These are phyloP conservation scores for Pestalotiopsis sp. DNA, from an alignment of 2,329 filamentous ascomycete genomes.

Conservation along the genomic window DNA sequence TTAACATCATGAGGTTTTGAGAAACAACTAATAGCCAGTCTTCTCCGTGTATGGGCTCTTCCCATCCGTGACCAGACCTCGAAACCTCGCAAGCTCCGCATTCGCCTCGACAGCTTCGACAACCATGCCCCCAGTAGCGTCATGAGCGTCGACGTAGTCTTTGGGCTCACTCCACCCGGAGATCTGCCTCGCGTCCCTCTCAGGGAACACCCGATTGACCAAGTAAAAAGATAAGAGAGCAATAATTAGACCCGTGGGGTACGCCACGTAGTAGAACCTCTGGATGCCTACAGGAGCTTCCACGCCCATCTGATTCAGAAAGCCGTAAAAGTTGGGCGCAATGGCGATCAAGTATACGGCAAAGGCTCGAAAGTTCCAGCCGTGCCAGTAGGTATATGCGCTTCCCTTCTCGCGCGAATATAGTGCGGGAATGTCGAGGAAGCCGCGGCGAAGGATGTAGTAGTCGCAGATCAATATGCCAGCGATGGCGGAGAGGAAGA, in stretches of 20 bases:
- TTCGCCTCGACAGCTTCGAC: not conserved
- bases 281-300: constrained; percentile 34
- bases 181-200: constrained; percentile 17
- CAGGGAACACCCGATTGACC: constrained; percentile 20
- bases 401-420: constrained; percentile 29
- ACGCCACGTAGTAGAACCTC: constrained; percentile 60
- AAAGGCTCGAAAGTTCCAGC: constrained; percentile 38
- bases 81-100: not conserved
- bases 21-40: not conserved
- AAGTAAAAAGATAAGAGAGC: constrained; percentile 30
- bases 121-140: not conserved
- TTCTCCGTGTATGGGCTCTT: not conserved
- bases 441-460: constrained; percentile 6
- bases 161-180: constrained; percentile 36
- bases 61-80: not conserved
- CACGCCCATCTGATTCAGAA: constrained; percentile 44
- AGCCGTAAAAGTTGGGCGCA: constrained; percentile 44
- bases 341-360: constrained; percentile 34
- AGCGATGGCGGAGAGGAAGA: constrained; percentile 43
- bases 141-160: constrained; percentile 35
- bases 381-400: constrained; percentile 35
- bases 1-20: no score
- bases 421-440: constrained; percentile 1
- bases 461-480: constrained; percentile 46
- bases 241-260: constrained; percentile 55